These are phyloP conservation scores for Alternaria postmessia DNA, from an alignment of 2,329 filamentous ascomycete species.

Conservation along the genomic window DNA sequence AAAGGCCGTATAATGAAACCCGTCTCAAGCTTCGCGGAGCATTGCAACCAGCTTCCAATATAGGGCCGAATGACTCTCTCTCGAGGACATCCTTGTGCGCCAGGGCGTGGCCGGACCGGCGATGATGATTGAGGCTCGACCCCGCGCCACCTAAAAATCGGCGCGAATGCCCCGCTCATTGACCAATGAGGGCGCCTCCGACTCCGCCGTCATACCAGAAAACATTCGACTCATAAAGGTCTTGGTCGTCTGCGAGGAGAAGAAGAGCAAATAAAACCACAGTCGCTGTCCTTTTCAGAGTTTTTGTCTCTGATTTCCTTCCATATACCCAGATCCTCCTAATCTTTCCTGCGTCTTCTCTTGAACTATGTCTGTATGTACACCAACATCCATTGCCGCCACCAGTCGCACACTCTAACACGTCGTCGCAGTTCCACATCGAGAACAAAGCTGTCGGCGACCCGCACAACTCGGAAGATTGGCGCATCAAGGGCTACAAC, in stretches of 20 bases:
- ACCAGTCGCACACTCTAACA: conserved; percentile 14
- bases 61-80: neutral
- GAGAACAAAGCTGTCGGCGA: conserved; percentile 61
- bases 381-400: conserved; percentile 9
- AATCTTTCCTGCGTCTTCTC: neutral
- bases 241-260: conserved; percentile 22
- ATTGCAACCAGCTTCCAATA: neutral
- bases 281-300: neutral
- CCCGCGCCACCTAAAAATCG: conserved; percentile 18
- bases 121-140: conserved; percentile 12
- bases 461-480: conserved; percentile 59
- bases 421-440: conserved; percentile 56
- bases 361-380: conserved; percentile 39
- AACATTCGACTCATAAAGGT: conserved; percentile 40
- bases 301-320: neutral
- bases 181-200: conserved; percentile 39
- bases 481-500: conserved; percentile 80
- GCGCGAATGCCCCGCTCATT: conserved; percentile 13
- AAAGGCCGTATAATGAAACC: neutral
- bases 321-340: neutral
- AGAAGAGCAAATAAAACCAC: conserved; percentile 11
- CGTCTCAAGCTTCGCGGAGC: no score
- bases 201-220: conserved; percentile 28
- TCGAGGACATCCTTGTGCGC: neutral
- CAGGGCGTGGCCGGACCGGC: conserved; percentile 9